These are phyloP conservation scores for Stachybotrys elegans DNA, from an alignment of 2,329 filamentous ascomycete species.

Conservation along the genomic window DNA sequence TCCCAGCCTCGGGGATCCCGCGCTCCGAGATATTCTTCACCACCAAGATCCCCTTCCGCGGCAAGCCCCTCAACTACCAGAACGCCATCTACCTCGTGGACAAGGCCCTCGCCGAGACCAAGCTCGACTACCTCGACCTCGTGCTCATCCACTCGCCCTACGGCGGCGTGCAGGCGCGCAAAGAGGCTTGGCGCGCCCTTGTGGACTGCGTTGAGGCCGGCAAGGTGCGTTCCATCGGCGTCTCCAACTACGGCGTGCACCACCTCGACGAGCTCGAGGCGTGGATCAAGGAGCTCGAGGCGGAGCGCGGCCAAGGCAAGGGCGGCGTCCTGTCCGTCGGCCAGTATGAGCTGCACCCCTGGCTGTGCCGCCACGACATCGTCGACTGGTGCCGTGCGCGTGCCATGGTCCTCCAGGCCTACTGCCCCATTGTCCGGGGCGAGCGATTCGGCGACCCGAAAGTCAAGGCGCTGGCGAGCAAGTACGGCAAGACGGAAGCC, in stretches of 20 bases:
- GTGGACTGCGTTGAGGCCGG: slow-evolving; percentile 59
- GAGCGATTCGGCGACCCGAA: slow-evolving; percentile 65
- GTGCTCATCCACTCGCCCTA: slow-evolving; percentile 59
- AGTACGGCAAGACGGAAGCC: slow-evolving; percentile 67
- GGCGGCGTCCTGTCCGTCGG: slow-evolving; percentile 75
- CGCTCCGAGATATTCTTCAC: slow-evolving; percentile 51
- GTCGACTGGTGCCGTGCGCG: slow-evolving; percentile 67
- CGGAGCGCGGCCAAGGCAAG: slow-evolving; percentile 55
- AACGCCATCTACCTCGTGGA: slow-evolving; percentile 59
- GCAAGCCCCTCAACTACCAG: slow-evolving; percentile 48
- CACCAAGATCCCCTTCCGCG: slow-evolving; percentile 45
- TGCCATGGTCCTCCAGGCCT: slow-evolving; percentile 58
- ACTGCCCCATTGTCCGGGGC: slow-evolving; percentile 58
- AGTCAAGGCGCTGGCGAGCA: slow-evolving; percentile 60
- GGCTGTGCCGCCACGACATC: slow-evolving; percentile 76
- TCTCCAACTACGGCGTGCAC: slow-evolving; percentile 62
- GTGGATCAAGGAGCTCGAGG: slow-evolving; percentile 57
- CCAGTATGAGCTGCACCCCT: slow-evolving; percentile 88
- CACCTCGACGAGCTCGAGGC: slow-evolving; percentile 56
- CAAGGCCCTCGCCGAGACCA: slow-evolving; percentile 55
- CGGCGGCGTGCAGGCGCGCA: slow-evolving; percentile 49
- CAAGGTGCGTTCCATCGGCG: slow-evolving; percentile 55
- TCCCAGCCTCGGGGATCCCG: slow-evolving; percentile 34
- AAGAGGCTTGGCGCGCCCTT: slow-evolving; percentile 57
- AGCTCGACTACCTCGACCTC: slow-evolving; percentile 63